Base-by-base conservation (phyloP, 2,329 filamentous ascomycete genomes). In the Aspergillus pseudoglaucus region DNA sequence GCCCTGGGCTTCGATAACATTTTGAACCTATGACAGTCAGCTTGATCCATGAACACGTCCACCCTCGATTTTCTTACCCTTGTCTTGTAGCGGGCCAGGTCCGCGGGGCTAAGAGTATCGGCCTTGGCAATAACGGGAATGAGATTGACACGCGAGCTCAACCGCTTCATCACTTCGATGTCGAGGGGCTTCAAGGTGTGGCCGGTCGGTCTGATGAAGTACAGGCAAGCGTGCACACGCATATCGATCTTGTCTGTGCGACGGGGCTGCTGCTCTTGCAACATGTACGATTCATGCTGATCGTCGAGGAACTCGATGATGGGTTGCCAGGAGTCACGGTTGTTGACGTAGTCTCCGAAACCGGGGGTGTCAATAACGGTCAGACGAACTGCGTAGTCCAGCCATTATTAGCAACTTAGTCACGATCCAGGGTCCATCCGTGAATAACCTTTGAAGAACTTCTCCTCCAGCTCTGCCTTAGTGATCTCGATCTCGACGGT, bases 271-370 rank as follows among this genome's bases (percentile, higher is more conserved):
- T 98, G 93, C 83, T 98, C 93, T 80, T 98, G 93, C 69, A 98
- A 82, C 93, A 98, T 98, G 76, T 98, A 98, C 33, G 93, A 98
- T 80, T 98, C 93, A 73, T 98, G 94, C 81, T 98, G 93, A 76
- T 98, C 93, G 75, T 98, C 93, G 65, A 98, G 81, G 79, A 98
- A 98, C 75, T 98, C 93, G 74, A 98, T 97, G 69, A 98, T 97
- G 70, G 93, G 93, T 82, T 95, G 94, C 93, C 93, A 98, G 55
- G 93, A 97, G 75, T 98, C 93, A 68, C 91, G 88, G 83, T 98
- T 98, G 86, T 98, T 98, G 72, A 98, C 93, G 69, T 98, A 98
- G 82, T 98, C 93, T 73, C 93, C 93, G 68, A 98, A 98, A 62
- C 93, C 93, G 64, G 93, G 93, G 56, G 93, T 98, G 72, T 98